phyloP scores from a whole-genome alignment of 2,329 filamentous ascomycete genomes.

The Exserohilum rostratum region DNA sequence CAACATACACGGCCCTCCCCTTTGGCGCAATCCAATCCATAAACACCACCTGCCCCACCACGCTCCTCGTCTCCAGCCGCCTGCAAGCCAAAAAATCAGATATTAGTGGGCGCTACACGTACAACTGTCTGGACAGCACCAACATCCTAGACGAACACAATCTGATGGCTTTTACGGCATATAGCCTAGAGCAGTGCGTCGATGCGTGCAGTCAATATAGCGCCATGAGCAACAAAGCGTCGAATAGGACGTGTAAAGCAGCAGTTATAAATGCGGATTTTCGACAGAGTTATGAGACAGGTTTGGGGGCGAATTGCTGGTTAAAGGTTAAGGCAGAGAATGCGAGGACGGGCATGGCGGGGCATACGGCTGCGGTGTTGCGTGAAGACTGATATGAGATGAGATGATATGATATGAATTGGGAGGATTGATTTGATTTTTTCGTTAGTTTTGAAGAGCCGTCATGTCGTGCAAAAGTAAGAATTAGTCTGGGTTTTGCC shows the following conservation, averaged over 20 bases:
- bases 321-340: background rate
- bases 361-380: conserved; percentile 4
- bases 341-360: background rate
- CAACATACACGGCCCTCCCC: background rate
- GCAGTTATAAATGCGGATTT: conserved; percentile 5
- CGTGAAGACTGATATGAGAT: background rate
- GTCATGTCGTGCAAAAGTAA: too few relatives aligned
- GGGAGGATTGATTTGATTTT: background rate
- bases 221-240: background rate
- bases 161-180: conserved; percentile 9
- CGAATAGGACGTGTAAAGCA: conserved; percentile 1
- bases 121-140: conserved; percentile 9
- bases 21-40: conserved; percentile 7
- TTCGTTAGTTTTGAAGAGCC: too few relatives aligned
- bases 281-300: background rate
- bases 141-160: conserved; percentile 2
- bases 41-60: conserved; percentile 6
- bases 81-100: conserved; percentile 2
- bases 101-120: conserved; percentile 4
- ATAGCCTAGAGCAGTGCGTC: conserved; percentile 10
- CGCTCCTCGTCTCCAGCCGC: background rate
- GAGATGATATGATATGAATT: too few relatives aligned
- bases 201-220: conserved; percentile 14
- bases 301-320: conserved; percentile 8
- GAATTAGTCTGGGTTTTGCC: too few relatives aligned